These are phyloP conservation scores for Rutstroemia sp. DNA, from an alignment of 2,329 filamentous ascomycete species.

Conservation along the genomic window DNA sequence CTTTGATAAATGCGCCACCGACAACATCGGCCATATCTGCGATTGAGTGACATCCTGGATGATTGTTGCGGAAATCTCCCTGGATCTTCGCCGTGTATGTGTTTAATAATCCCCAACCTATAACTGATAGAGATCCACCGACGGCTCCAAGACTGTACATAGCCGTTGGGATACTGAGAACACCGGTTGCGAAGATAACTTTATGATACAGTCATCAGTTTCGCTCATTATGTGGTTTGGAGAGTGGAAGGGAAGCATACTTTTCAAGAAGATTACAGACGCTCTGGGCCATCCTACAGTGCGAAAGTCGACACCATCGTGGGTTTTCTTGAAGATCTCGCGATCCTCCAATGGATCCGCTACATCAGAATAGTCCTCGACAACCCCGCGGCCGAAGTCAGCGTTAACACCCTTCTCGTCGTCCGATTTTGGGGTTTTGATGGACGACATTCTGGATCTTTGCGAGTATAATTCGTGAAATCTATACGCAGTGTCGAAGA, in stretches of 20 bases:
- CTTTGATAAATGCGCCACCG: not conserved
- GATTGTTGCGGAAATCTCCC: conserved; percentile 42
- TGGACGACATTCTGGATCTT: conserved; percentile 1
- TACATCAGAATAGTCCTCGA: conserved; percentile 24
- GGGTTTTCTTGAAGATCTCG: conserved; percentile 39
- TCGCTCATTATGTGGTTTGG: too few species aligned
- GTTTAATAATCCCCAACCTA: conserved; percentile 22
- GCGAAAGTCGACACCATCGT: conserved; percentile 37
- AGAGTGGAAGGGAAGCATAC: conserved; percentile 30
- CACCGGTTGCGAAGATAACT: conserved; percentile 34
- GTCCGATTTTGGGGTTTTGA: conserved; percentile 17
- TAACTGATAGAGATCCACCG: conserved; percentile 34
- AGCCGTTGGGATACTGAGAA: conserved; percentile 34
- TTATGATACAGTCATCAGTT: conserved; percentile 9
- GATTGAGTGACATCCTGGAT: conserved; percentile 40
- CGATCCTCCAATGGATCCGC: conserved; percentile 20
- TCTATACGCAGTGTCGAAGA: too few species aligned
- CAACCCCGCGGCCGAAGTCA: conserved; percentile 12
- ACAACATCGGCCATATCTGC: not conserved
- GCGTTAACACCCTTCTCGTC: conserved; percentile 14
- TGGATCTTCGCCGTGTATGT: conserved; percentile 38
- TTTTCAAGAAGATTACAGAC: conserved; percentile 29
- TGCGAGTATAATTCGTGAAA: too few species aligned
- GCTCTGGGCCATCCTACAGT: conserved; percentile 28
- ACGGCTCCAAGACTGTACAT: conserved; percentile 36